Base-by-base conservation (phyloP, 331 rosid species). In the Arachis monticola region DNA sequence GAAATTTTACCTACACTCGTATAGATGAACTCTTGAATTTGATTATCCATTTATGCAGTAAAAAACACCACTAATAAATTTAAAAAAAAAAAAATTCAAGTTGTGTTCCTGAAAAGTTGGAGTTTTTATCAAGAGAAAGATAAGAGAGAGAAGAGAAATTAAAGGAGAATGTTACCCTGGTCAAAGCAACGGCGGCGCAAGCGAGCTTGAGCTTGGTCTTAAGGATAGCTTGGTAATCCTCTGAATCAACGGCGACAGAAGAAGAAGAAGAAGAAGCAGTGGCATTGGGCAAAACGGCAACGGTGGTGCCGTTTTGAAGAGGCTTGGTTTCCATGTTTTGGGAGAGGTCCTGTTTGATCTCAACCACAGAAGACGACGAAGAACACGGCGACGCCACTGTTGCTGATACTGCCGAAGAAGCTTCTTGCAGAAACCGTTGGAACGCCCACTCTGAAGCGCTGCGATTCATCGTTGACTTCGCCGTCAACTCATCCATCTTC, bases 401-500 rank as follows among this genome's bases (percentile, higher is more conserved):
- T 8, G 8, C 46, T 59, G 82, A 44, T 44, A 44, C 17, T n/a
- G 63, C 30, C 46, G 94, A 78, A 45, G 92, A 75, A 7, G 87
- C 87, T 75, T 88, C 90, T 41, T 84, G 86, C 5, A 94, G 77
- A 60, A 92, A 94, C 5, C 87, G 82, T 88, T 90, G 91, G 72
- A 94, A 90, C 7, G 97, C 92, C 99, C 99, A 94, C 46, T 94
- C 99, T 0, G 99, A 94, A 22, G 86, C 79, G 75, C 97, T 87
- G 0, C 99, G 78, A 60, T 88, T 92, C 97, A 94, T 84, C 31
- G 51, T 74, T 14, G 62, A 35, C 38, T 65, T 76, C 53, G 53
- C 72, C 40, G 86, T 87, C 6, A 75, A 60, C 2, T 77, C 85
- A 8, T 70, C 85, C 1, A 8, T 14, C 14, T 67, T 10, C 8